Percentiles rank a stretch among this genome's conserved stretches.
Evolutionary conservation across 495 filamentous ascomycete genomes (phyloP).

Genomic region (Clavariopsis aquatica): DNA sequence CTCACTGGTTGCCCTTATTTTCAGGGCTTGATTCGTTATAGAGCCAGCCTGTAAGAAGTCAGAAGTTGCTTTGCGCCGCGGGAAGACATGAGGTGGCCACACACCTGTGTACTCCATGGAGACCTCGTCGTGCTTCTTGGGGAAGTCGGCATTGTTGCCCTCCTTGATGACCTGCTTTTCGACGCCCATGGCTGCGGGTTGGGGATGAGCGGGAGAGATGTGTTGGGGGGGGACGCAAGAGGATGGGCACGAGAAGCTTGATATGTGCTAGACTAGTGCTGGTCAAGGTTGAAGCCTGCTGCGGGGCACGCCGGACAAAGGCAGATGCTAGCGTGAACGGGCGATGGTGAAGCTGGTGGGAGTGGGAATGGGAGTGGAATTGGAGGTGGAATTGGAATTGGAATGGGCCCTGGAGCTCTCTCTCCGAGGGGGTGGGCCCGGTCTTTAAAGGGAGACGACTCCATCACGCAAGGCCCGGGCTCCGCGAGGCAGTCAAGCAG

Average conservation of each 20-base stretch:
- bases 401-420: not conserved
- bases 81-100: not conserved
- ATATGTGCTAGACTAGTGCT: conserved; percentile 2
- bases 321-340: conserved; percentile 8
- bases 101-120: conserved; percentile 38
- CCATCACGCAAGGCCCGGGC: conserved; percentile 3
- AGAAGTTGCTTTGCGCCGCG: not conserved
- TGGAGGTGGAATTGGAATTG: not conserved
- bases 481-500: not conserved
- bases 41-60: conserved; percentile 30
- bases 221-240: not conserved
- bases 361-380: not conserved
- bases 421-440: not conserved
- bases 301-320: conserved; percentile 26
- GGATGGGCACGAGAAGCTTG: no score
- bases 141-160: conserved; percentile 35
- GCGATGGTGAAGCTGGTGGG: not conserved
- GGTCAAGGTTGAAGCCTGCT: conserved; percentile 15
- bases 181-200: conserved; percentile 33
- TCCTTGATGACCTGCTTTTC: conserved; percentile 22
- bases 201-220: conserved; percentile 3
- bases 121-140: conserved; percentile 35
- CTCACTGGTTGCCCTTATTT: no score
- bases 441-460: conserved; percentile 16
- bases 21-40: no score